These are phyloP conservation scores for Alternaria sp. DNA, from an alignment of 2,329 filamentous ascomycete genomes.

Conservation along the genomic window DNA sequence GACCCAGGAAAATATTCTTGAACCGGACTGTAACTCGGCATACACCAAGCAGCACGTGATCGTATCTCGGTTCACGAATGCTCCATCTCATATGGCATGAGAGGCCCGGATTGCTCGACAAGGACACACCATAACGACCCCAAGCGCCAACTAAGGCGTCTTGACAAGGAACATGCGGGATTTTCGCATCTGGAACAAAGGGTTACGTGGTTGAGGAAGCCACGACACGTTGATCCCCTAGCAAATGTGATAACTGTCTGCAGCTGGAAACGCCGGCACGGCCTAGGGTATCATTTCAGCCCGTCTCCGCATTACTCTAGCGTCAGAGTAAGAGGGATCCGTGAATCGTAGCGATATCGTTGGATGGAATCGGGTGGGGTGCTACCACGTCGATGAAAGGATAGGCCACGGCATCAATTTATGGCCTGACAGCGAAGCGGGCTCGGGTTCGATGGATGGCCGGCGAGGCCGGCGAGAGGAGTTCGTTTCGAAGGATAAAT, in stretches of 20 bases:
- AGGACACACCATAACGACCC: conserved; percentile 22
- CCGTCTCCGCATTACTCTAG: conserved; percentile 51
- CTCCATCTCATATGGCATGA: conserved; percentile 43
- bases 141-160: conserved; percentile 41
- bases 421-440: conserved; percentile 42
- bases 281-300: conserved; percentile 55
- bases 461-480: conserved; percentile 30
- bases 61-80: conserved; percentile 42
- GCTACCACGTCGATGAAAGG: conserved; percentile 49
- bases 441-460: conserved; percentile 35
- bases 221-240: conserved; percentile 52
- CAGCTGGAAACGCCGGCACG: conserved; percentile 51
- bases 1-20: conserved; percentile 33
- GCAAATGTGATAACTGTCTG: conserved; percentile 52
- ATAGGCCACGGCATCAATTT: conserved; percentile 46
- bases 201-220: conserved; percentile 54
- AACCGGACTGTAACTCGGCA: conserved; percentile 43
- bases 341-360: conserved; percentile 54
- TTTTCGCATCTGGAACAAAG: conserved; percentile 44
- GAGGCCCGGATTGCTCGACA: conserved; percentile 43
- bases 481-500: conserved; percentile 49
- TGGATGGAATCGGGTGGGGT: conserved; percentile 52
- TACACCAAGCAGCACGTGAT: conserved; percentile 47
- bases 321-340: conserved; percentile 51
- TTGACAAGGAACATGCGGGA: conserved; percentile 49